Conservation (phyloP, 331 rosid genomes). For the Pyracantha coccinea region DNA sequence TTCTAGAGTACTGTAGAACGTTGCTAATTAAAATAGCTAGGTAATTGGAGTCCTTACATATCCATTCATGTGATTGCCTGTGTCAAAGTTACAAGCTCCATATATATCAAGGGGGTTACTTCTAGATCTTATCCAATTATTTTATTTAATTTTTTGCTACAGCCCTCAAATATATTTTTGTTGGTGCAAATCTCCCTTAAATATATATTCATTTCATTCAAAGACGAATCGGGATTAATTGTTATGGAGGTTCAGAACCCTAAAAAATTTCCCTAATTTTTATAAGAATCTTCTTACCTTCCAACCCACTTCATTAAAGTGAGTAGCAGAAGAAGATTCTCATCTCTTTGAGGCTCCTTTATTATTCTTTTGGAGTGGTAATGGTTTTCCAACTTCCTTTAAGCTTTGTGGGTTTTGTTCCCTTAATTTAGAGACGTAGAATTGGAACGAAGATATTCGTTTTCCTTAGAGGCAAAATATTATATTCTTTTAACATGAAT, state of each 20-base stretch:
- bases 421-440: conserved; percentile 88
- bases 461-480: conserved; percentile 54
- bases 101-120: background rate
- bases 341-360: conserved; percentile 39
- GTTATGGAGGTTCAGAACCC: conserved; percentile 28
- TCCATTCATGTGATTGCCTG: too few relatives aligned
- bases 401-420: conserved; percentile 74
- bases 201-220: background rate
- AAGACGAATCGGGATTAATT: conserved; percentile 15
- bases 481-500: conserved; percentile 49
- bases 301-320: conserved; percentile 91
- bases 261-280: conserved; percentile 25
- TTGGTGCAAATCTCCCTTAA: too few relatives aligned
- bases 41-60: too few relatives aligned
- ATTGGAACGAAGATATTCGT: conserved; percentile 94
- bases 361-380: conserved; percentile 37
- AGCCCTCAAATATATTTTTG: background rate
- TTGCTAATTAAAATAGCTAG: too few relatives aligned
- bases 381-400: conserved; percentile 27
- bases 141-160: background rate
- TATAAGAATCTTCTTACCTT: conserved; percentile 93
- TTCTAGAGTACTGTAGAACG: too few relatives aligned
- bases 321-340: conserved; percentile 76
- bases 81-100: background rate
- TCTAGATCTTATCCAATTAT: background rate